Base-by-base conservation (phyloP, 768 basidiomycete genomes). In the Dentipellis sp. region DNA sequence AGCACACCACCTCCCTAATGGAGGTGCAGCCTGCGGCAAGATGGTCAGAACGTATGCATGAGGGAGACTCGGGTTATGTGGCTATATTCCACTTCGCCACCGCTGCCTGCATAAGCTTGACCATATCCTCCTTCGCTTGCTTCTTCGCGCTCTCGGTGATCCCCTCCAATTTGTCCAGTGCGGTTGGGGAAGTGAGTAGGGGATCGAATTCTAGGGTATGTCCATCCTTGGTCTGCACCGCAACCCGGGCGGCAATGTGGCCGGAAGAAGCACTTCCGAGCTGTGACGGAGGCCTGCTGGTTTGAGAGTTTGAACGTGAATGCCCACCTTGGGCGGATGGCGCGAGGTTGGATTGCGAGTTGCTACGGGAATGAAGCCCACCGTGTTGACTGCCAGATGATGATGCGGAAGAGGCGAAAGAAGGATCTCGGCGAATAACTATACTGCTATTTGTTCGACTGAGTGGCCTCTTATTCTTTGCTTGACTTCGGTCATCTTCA, bases 201-300 rank as follows among this genome's bases (percentile, higher is more conserved):
- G 92, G 91, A 62, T 95, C 87, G 63, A 95, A 93, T 66, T 86
- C 84, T 22, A 95, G 75, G n/a, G 87, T 68, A 62, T 86, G 82
- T 0, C 92, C 92, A 61, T 92, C 89, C 40, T 77, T 81, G 0
- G 84, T 91, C 4, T 88, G 83, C n/a, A 93, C 84, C 1, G 86
- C 81, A 11, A 91, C 82, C 35, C 88, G 70, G 2, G 84, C 85
- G 68, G 78, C 58, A 62, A 73, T 72, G 72, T 51, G 69, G 60
- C 23, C 68, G 62, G 55, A 60, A 60, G 58, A 42, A 22, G 61
- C 50, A 12, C 55, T 22, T 6, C 48, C 37, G 16, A 22, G 53
- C 37, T n/a, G 54, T 39, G 21, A 53, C 50, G 49, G 29, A 12
- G 57, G 21, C 29, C 53, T 40, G 19, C 52, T 59, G 2, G 63